These are phyloP conservation scores for Ichthyophthirius multifiliis DNA, from an alignment of 169 alveolate species.

Conservation along the genomic window DNA sequence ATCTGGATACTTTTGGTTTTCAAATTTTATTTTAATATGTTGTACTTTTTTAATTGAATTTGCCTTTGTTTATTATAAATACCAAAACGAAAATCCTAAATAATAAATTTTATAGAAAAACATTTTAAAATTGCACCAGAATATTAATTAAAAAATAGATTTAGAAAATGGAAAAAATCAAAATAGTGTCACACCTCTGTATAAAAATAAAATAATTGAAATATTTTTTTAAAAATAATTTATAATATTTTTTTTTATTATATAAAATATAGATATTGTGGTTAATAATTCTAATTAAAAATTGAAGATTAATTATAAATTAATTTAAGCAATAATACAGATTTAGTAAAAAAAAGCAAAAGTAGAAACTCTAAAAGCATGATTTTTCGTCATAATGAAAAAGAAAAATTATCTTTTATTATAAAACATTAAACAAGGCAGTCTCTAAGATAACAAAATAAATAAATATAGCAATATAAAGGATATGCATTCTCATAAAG, in stretches of 20 bases:
- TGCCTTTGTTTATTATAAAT: neutral
- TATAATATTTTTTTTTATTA: neutral
- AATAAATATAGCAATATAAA: neutral
- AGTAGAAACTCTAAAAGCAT: no score
- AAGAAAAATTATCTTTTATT: neutral
- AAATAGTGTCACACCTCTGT: no score
- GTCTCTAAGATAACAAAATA: neutral
- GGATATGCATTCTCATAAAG: constrained; percentile 3
- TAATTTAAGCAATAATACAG: neutral
- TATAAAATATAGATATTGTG: no score
- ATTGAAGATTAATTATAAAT: no score
- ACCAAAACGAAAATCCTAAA: neutral
- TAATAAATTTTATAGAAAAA: neutral
- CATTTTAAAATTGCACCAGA: neutral
- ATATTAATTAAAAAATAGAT: neutral
- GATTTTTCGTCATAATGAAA: neutral
- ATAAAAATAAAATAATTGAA: neutral
- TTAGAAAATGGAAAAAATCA: no score
- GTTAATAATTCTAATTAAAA: no score
- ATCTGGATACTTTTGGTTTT: neutral
- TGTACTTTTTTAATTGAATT: neutral
- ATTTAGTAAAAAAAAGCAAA: neutral
- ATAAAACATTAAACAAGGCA: neutral
- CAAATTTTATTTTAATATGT: neutral
- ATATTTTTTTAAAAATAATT: neutral